phyloP scores from a whole-genome alignment of 1,139 yeast species.

The Torulaspora globosa region DNA sequence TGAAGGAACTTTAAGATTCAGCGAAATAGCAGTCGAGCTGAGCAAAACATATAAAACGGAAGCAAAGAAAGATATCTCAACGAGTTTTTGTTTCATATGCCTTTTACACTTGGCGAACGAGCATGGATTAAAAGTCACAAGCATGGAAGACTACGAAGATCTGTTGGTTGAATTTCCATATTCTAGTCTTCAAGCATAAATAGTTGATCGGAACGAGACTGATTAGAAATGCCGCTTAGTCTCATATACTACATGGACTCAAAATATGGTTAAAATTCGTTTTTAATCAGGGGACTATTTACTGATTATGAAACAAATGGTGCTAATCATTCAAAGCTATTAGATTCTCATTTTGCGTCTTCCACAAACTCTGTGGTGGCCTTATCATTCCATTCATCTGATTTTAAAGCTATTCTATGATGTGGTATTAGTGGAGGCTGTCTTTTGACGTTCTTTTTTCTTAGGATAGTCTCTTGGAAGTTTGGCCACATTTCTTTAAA shows the following conservation, averaged over 20 bases:
- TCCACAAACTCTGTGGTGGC: constrained; percentile 48
- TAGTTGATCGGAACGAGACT: not conserved
- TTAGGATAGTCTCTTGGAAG: constrained; percentile 41
- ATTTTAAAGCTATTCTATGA: constrained; percentile 57
- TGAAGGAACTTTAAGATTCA: constrained; percentile 30
- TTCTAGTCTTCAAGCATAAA: not conserved
- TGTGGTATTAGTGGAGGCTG: constrained; percentile 54
- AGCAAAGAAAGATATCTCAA: constrained; percentile 62
- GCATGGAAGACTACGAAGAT: constrained; percentile 55
- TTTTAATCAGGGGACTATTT: not conserved
- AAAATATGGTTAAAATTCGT: not conserved
- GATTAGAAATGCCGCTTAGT: too few relatives aligned
- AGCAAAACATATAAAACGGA: constrained; percentile 51
- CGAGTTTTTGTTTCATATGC: constrained; percentile 85
- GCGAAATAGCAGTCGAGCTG: constrained; percentile 46
- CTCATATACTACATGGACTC: not conserved
- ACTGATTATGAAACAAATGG: not conserved
- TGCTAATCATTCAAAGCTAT: constrained; percentile 1
- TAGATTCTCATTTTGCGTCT: constrained; percentile 4
- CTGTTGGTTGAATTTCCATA: constrained; percentile 34
- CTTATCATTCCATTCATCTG: constrained; percentile 59
- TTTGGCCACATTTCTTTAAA: constrained; percentile 44
- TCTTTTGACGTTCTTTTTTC: constrained; percentile 46
- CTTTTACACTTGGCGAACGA: constrained; percentile 85
- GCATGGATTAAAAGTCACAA: constrained; percentile 64